A percentile compares a stretch with the other conserved stretches of the same genome.
These are phyloP conservation scores for Camelina neglecta DNA, from an alignment of 345 rosid genomes.

Conservation along the genomic window DNA sequence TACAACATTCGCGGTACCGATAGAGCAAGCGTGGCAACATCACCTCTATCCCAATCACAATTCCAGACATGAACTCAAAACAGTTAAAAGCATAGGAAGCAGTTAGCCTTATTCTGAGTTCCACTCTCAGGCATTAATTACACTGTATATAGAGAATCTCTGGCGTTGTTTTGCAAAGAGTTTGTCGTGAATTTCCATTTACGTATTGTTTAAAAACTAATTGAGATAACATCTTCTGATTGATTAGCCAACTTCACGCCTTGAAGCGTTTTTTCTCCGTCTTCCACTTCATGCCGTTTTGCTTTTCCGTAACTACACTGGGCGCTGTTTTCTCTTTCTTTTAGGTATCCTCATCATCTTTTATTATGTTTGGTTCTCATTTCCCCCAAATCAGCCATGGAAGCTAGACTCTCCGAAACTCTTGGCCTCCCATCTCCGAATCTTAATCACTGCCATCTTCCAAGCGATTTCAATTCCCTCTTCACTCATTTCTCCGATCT, in stretches of 20 bases:
- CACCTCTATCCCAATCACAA: slow-evolving; percentile 30
- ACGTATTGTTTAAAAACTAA: background rate
- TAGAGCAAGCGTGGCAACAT: slow-evolving; percentile 51
- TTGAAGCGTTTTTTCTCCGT: background rate
- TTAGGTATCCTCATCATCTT: background rate
- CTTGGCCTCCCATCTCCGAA: slow-evolving; percentile 51
- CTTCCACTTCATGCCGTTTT: slow-evolving; percentile 24
- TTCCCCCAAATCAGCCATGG: slow-evolving; percentile 43
- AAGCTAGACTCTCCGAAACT: slow-evolving; percentile 52
- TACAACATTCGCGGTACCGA: slow-evolving; percentile 84
- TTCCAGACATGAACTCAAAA: slow-evolving; percentile 31
- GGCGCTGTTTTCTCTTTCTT: slow-evolving; percentile 15
- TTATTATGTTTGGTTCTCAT: slow-evolving; percentile 1
- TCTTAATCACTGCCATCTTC: slow-evolving; percentile 26
- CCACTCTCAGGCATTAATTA: background rate
- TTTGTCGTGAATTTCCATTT: slow-evolving; percentile 29
- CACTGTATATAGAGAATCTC: slow-evolving; percentile 29
- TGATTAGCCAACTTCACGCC: too few species aligned
- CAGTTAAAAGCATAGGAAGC: slow-evolving; percentile 28
- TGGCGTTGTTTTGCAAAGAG: slow-evolving; percentile 14
- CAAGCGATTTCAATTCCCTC: slow-evolving; percentile 45
- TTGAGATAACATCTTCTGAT: too few species aligned
- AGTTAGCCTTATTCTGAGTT: background rate
- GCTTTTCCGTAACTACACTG: background rate
- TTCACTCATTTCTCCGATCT: slow-evolving; percentile 46